Base-by-base conservation (phyloP, 768 basidiomycete species). In the Hortiboletus campestris region DNA sequence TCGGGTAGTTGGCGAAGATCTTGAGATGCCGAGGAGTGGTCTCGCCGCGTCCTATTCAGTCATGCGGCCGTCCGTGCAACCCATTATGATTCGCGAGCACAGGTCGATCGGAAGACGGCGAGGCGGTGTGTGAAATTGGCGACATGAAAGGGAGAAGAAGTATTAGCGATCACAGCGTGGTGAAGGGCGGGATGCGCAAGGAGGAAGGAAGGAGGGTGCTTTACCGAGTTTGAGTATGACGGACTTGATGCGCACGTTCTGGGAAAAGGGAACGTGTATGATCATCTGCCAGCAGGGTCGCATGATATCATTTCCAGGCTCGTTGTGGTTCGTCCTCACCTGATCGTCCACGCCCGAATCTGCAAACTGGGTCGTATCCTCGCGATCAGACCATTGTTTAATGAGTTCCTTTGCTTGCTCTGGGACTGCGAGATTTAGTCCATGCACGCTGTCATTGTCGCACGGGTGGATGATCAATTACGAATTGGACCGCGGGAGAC, bases 311-410 rank as follows among this genome's bases (percentile, higher is more conserved):
- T 40, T n/a, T 36, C 16, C 20, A 16, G 45, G 51, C 14, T 38
- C 51, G n/a, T 41, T 39, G 41, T 53, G 28, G 55, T 40, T 57
- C 43, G 25, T 32, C 56, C 76, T 46, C 57, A 89, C 91, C 81
- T 94, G 89, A 65, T 94, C 91, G 60, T 94, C 91, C 14, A 92
- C 91, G 32, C 84, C 85, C 0, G 91, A 92, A 19, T 93, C 87
- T 14, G 83, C 84, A 57, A 75, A 92, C 59, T 76, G 78, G 4
- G 71, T 72, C 12, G 80, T 85, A 47, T 86, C 83, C 22, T 93
- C 88, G 43, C 91, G 76, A 61, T 88, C 78, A 53, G 86, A 80
- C 91, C 91, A 94, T 3, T 87, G 83, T 70, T 94, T 94, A 57
- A 94, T 86, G 36, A 91, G 70, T 14, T 75, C 80, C 59, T 83